These are phyloP conservation scores for Saccharomyces kudriavzevii DNA, from an alignment of 805 yeast genomes.

Conservation along the genomic window DNA sequence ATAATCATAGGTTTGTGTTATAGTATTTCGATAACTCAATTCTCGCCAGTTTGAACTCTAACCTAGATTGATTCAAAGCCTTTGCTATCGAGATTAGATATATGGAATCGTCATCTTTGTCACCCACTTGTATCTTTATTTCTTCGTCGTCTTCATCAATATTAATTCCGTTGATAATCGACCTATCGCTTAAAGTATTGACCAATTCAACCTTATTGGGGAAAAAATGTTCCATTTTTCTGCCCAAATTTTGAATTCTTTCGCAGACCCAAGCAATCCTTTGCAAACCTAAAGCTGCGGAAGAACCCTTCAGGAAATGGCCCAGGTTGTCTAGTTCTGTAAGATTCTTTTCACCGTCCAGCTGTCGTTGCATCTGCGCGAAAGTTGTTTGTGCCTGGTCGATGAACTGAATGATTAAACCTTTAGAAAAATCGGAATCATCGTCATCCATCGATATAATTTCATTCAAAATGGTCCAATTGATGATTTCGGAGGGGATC, in stretches of 20 bases:
- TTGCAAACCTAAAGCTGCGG: slow-evolving; percentile 84
- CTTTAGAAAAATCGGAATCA: slow-evolving; percentile 79
- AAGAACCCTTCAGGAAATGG: slow-evolving; percentile 90
- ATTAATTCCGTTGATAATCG: slow-evolving; percentile 3
- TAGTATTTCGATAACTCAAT: slow-evolving; percentile 41
- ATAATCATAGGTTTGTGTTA: slow-evolving; percentile 26
- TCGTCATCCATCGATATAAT: slow-evolving; percentile 93
- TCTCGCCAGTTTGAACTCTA: slow-evolving; percentile 39
- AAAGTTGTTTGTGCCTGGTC: slow-evolving; percentile 85
- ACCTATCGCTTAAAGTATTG: slow-evolving; percentile 7
- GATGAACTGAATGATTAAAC: slow-evolving; percentile 72
- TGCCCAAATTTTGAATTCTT: slow-evolving; percentile 83
- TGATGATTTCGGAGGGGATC: slow-evolving; percentile 54
- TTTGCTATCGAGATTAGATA: slow-evolving; percentile 38
- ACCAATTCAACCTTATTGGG: slow-evolving; percentile 10
- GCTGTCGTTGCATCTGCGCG: slow-evolving; percentile 48
- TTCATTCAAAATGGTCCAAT: slow-evolving; percentile 84
- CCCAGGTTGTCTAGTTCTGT: slow-evolving; percentile 66
- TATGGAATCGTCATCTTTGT: slow-evolving; percentile 27
- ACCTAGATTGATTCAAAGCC: slow-evolving; percentile 42
- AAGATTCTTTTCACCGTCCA: slow-evolving; percentile 37
- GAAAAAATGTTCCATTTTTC: slow-evolving; percentile 28
- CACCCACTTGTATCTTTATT: slow-evolving; percentile 21
- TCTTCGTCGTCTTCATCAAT: slow-evolving; percentile 8
- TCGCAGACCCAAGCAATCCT: slow-evolving; percentile 85